A percentile compares a stretch with the other conserved stretches of the same genome.
phyloP scores from a whole-genome alignment of 2,329 filamentous ascomycete genomes.

The Apiospora sp. region DNA sequence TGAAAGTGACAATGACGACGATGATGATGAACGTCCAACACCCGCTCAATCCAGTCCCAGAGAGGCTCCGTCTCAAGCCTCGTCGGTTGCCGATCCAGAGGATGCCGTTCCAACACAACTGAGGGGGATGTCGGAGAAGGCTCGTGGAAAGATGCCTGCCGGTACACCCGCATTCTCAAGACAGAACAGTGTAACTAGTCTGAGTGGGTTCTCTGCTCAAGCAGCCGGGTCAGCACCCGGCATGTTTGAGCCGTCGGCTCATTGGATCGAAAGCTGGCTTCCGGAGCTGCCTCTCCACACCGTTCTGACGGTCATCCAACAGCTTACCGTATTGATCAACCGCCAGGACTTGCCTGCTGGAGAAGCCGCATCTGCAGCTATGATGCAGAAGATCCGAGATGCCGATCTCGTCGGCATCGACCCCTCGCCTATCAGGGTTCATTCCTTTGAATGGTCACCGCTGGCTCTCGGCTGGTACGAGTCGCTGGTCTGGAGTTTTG shows the following conservation, averaged over 20 bases:
- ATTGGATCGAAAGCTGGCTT: conserved; percentile 96
- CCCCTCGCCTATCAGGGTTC: conserved; percentile 75
- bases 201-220: conserved; percentile 62
- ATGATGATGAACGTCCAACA: conserved; percentile 60
- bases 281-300: conserved; percentile 90
- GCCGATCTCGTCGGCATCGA: conserved; percentile 77
- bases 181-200: conserved; percentile 87
- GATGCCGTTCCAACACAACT: conserved; percentile 84
- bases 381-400: conserved; percentile 63
- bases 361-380: conserved; percentile 53
- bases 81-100: conserved; percentile 73
- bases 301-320: conserved; percentile 77
- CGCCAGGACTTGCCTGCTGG: conserved; percentile 51
- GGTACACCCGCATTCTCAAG: conserved; percentile 83
- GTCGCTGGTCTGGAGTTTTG: conserved; percentile 89
- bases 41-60: conserved; percentile 71
- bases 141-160: conserved; percentile 92
- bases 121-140: conserved; percentile 96
- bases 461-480: conserved; percentile 95
- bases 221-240: conserved; percentile 64
- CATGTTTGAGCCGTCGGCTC: conserved; percentile 78
- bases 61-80: conserved; percentile 68
- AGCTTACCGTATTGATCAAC: conserved; percentile 66
- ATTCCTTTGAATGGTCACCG: conserved; percentile 94
- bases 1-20: conserved; percentile 49